Conservation (phyloP, 108 stramenopile species). For the Seminavis robusta region DNA sequence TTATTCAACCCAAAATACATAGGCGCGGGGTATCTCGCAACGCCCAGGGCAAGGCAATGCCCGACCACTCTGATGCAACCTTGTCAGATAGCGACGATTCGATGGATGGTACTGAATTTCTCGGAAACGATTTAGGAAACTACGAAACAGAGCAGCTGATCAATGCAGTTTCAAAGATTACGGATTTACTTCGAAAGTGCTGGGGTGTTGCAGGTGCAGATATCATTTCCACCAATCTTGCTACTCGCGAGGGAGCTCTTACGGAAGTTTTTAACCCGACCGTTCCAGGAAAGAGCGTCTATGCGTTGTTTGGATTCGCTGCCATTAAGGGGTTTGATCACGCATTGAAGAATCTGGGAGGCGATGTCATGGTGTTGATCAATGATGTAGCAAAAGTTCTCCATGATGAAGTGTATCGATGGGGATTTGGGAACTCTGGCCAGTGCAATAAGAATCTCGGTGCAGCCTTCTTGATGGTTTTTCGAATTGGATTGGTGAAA, state of each 20-base stretch:
- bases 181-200: conserved; percentile 90
- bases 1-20: conserved; percentile 3
- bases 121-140: conserved; percentile 42
- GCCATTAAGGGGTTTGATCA: conserved; percentile 86
- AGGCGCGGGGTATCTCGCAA: not conserved
- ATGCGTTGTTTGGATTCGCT: conserved; percentile 94
- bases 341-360: conserved; percentile 77
- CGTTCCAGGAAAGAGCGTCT: conserved; percentile 82
- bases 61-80: not conserved
- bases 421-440: conserved; percentile 84
- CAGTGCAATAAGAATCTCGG: conserved; percentile 98
- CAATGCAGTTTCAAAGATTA: conserved; percentile 89
- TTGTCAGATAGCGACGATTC: conserved; percentile 53
- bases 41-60: not conserved
- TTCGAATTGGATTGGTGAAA: conserved; percentile 75
- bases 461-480: conserved; percentile 91
- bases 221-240: conserved; percentile 95
- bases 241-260: conserved; percentile 57
- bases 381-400: conserved; percentile 92
- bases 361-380: conserved; percentile 94
- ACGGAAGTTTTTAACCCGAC: conserved; percentile 88
- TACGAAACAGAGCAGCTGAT: conserved; percentile 94
- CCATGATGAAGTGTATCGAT: conserved; percentile 88
- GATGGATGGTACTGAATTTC: conserved; percentile 2
- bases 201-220: conserved; percentile 97